A percentile compares a stretch with the other conserved stretches of the same genome.
These are phyloP conservation scores for Lepidium didymum DNA, from an alignment of 345 rosid species.

Conservation along the genomic window DNA sequence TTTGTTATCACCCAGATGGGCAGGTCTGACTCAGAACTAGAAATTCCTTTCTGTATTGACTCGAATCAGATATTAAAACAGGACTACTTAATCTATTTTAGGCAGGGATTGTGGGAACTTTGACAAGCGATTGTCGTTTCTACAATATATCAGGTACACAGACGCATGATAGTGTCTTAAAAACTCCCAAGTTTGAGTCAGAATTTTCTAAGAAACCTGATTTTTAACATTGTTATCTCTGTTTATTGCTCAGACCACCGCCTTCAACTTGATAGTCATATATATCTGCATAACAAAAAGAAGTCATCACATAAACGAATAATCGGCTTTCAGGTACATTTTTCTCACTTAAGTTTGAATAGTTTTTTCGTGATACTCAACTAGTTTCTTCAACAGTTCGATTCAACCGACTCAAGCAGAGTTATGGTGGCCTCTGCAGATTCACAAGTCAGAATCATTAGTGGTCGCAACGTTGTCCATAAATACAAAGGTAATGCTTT, in stretches of 20 bases:
- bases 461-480: slow-evolving; percentile 59
- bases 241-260: slow-evolving; percentile 40
- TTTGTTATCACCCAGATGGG: slow-evolving; percentile 82
- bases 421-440: slow-evolving; percentile 85
- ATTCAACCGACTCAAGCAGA: slow-evolving; percentile 57
- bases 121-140: slow-evolving; percentile 53
- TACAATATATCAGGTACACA: slow-evolving; percentile 42
- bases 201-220: not conserved
- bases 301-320: slow-evolving; percentile 65
- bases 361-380: not conserved
- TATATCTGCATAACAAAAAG: slow-evolving; percentile 61
- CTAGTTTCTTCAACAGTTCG: slow-evolving; percentile 43
- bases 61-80: not conserved
- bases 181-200: not conserved
- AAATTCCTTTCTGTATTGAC: not conserved
- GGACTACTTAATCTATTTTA: slow-evolving; percentile 7
- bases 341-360: not conserved
- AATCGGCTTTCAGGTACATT: slow-evolving; percentile 66
- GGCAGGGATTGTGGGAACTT: slow-evolving; percentile 50
- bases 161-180: not conserved
- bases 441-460: slow-evolving; percentile 77
- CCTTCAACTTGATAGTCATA: slow-evolving; percentile 68
- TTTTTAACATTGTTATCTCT: not conserved
- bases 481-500: slow-evolving; percentile 59
- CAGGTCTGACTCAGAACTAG: slow-evolving; percentile 39